Conservation (phyloP, 139 green algal genomes). For the Tetraselmis chui region DNA sequence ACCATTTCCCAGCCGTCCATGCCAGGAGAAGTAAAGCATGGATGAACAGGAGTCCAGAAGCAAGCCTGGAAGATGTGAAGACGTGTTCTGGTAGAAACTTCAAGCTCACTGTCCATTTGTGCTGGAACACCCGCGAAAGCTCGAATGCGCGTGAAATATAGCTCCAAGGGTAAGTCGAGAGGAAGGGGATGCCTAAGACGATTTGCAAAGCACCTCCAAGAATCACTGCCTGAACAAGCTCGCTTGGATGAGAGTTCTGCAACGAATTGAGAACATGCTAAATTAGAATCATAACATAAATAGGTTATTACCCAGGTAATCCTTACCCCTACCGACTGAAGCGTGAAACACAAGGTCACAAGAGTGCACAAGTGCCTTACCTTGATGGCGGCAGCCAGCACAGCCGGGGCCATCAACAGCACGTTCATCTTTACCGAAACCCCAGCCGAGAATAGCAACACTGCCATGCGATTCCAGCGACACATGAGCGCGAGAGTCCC, state of each 20-base stretch:
- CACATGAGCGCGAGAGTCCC: constrained; percentile 32
- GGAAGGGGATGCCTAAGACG: constrained; percentile 52
- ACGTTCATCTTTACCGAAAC: constrained; percentile 89
- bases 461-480: constrained; percentile 13
- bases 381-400: constrained; percentile 59
- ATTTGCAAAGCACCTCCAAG: constrained; percentile 44
- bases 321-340: too few species aligned
- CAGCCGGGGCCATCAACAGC: constrained; percentile 64
- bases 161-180: constrained; percentile 29
- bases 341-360: too few species aligned
- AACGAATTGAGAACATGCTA: too few species aligned
- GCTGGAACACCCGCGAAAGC: constrained; percentile 66
- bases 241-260: constrained; percentile 15
- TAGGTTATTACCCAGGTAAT: too few species aligned
- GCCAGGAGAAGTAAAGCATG: constrained; percentile 51
- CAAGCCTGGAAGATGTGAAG: constrained; percentile 56
- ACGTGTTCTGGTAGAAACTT: constrained; percentile 64
- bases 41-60: constrained; percentile 37
- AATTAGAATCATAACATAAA: too few species aligned
- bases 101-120: constrained; percentile 79
- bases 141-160: constrained; percentile 66
- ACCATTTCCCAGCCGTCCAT: constrained; percentile 52
- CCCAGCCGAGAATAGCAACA: constrained; percentile 44
- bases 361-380: too few species aligned
- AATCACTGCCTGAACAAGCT: constrained; percentile 6